Percentiles rank a stretch among this genome's conserved stretches.
Evolutionary conservation across 2,329 filamentous ascomycete genomes (phyloP).

Genomic region (Phyllosticta paracitricarpa): DNA sequence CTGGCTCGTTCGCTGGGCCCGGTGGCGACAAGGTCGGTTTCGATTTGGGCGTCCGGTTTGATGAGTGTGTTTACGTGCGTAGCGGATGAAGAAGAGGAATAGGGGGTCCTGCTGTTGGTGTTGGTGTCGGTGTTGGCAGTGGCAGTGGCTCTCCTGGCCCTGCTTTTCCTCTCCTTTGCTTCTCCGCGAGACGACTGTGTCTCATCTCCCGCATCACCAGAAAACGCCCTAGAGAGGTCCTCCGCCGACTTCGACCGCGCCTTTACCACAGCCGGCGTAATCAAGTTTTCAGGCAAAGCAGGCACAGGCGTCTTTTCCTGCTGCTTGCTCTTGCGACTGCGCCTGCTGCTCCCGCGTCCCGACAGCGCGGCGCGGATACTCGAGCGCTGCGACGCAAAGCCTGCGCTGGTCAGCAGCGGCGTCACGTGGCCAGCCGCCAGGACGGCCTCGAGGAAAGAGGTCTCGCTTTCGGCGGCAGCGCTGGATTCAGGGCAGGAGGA

Average conservation of each 20-base stretch:
- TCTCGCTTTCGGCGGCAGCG: neutral
- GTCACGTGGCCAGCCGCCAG: conserved; percentile 1
- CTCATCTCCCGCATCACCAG: neutral
- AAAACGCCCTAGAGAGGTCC: neutral
- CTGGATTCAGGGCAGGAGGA: neutral
- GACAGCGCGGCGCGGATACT: neutral
- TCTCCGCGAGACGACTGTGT: neutral
- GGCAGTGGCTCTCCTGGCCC: neutral
- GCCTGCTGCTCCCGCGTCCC: neutral
- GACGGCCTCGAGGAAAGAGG: conserved; percentile 5
- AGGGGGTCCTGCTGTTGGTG: neutral
- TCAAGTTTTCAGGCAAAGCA: neutral
- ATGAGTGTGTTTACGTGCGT: neutral
- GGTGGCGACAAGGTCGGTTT: too few species aligned
- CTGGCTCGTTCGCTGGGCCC: neutral
- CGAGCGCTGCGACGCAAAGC: neutral
- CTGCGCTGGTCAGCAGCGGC: neutral
- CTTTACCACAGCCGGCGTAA: neutral
- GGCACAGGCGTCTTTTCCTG: neutral
- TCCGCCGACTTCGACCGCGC: neutral
- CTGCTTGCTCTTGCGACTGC: neutral
- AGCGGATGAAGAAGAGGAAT: neutral
- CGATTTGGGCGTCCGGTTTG: too few species aligned
- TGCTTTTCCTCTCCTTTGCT: neutral
- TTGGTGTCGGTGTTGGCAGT: neutral